Evolutionary conservation across 1,284 basidiomycete species (phyloP).

Genomic region (Malassezia japonica): DNA sequence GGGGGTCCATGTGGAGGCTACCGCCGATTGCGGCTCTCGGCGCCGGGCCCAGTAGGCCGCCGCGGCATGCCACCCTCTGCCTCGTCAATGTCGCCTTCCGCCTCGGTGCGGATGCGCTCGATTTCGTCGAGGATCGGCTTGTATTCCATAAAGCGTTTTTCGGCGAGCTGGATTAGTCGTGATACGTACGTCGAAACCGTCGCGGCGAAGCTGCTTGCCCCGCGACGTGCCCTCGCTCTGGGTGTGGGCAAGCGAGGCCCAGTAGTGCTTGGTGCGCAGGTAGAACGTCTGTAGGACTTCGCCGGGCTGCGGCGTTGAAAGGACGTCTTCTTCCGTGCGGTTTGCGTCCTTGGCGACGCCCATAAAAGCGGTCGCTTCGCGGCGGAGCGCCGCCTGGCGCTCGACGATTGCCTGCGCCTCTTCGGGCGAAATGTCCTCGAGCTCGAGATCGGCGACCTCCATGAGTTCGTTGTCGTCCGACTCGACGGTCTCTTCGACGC

Average conservation of each 20-base stretch:
- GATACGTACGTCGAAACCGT: conserved; percentile 51
- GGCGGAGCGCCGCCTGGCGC: conserved; percentile 55
- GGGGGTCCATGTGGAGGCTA: too few species aligned
- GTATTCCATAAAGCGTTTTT: conserved; percentile 39
- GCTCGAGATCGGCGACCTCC: conserved; percentile 4
- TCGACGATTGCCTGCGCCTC: conserved; percentile 24
- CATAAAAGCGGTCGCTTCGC: conserved; percentile 62
- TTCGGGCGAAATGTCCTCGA: conserved; percentile 15
- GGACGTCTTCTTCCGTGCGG: conserved; percentile 61
- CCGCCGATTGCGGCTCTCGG: conserved; percentile 41
- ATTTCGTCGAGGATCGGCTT: conserved; percentile 52
- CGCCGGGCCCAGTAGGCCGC: conserved; percentile 46
- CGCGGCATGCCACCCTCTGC: conserved; percentile 55
- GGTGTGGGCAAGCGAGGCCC: conserved; percentile 65
- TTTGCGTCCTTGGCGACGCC: conserved; percentile 62
- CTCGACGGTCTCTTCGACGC: conserved; percentile 10
- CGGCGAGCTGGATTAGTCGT: conserved; percentile 29
- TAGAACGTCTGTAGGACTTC: conserved; percentile 79
- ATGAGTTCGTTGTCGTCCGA: conserved; percentile 6
- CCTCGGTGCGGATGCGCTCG: conserved; percentile 71
- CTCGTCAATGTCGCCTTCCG: conserved; percentile 63
- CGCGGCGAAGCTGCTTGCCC: conserved; percentile 69
- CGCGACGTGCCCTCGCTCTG: conserved; percentile 55
- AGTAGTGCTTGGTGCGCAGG: conserved; percentile 60
- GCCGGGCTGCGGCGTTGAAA: conserved; percentile 77